phyloP scores from a whole-genome alignment of 495 filamentous ascomycete species.

The Penicillium herquei region DNA sequence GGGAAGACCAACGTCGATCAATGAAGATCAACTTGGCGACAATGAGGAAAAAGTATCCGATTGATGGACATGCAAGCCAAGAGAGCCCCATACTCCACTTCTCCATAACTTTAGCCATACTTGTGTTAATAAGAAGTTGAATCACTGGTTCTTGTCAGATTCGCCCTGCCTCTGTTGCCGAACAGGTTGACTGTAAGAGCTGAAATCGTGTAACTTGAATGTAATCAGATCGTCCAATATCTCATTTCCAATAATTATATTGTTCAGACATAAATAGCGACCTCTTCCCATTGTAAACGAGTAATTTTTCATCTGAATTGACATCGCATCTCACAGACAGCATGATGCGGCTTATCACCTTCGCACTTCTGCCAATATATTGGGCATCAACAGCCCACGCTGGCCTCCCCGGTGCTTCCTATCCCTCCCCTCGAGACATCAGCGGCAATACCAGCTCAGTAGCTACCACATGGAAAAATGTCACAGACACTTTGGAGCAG shows the following conservation, averaged over 20 bases:
- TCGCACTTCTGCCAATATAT: neutral
- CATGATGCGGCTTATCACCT: neutral
- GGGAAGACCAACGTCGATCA: neutral
- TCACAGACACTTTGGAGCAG: slow-evolving; percentile 30
- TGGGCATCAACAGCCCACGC: slow-evolving; percentile 16
- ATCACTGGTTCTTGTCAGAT: neutral
- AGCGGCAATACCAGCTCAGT: slow-evolving; percentile 35
- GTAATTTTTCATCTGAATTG: neutral
- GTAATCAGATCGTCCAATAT: neutral
- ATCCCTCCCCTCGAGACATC: slow-evolving; percentile 38
- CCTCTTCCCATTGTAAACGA: neutral
- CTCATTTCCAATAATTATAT: neutral
- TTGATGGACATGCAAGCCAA: neutral
- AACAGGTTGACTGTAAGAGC: neutral
- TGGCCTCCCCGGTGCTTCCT: slow-evolving; percentile 33
- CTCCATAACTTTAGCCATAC: neutral
- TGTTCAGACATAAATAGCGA: neutral
- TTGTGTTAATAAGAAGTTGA: neutral
- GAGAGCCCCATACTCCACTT: neutral
- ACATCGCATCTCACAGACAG: neutral
- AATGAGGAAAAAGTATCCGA: neutral
- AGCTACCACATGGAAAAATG: slow-evolving; percentile 26
- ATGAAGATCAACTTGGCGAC: neutral
- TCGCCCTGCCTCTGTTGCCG: neutral
- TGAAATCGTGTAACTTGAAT: neutral